Evolutionary conservation across 1,284 basidiomycete species (phyloP).

Genomic region (Trametes pubescens): DNA sequence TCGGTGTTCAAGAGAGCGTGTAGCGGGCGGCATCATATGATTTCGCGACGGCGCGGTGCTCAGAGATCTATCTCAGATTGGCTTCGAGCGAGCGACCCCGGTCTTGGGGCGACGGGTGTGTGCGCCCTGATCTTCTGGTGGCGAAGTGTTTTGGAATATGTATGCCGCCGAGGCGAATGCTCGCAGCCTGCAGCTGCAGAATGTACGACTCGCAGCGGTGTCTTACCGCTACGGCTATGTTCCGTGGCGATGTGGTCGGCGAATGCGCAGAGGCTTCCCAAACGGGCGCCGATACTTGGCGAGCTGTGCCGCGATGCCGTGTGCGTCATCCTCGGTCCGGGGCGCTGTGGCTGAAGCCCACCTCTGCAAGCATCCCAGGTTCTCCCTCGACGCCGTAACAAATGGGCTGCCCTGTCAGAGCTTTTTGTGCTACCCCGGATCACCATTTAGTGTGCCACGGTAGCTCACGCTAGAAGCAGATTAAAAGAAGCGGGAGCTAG

Average conservation of each 20-base stretch:
- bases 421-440: background rate
- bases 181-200: background rate
- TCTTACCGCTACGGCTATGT: background rate
- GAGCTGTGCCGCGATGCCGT: constrained; percentile 13
- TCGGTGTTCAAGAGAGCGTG: constrained; percentile 27
- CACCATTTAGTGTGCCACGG: background rate
- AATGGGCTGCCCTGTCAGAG: background rate
- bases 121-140: constrained; percentile 9
- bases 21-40: constrained; percentile 30
- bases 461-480: background rate
- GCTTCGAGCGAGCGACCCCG: constrained; percentile 20
- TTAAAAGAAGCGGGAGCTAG: background rate
- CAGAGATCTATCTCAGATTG: constrained; percentile 32
- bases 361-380: background rate
- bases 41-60: constrained; percentile 15
- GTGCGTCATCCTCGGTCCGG: constrained; percentile 16
- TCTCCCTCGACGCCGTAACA: background rate
- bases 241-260: background rate
- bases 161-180: constrained; percentile 10
- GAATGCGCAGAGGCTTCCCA: background rate
- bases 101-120: constrained; percentile 13
- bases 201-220: constrained; percentile 13
- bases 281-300: constrained; percentile 12
- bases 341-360: background rate
- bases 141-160: constrained; percentile 15